phyloP scores from a whole-genome alignment of 2,329 filamentous ascomycete genomes.

The Fusarium oxysporum region DNA sequence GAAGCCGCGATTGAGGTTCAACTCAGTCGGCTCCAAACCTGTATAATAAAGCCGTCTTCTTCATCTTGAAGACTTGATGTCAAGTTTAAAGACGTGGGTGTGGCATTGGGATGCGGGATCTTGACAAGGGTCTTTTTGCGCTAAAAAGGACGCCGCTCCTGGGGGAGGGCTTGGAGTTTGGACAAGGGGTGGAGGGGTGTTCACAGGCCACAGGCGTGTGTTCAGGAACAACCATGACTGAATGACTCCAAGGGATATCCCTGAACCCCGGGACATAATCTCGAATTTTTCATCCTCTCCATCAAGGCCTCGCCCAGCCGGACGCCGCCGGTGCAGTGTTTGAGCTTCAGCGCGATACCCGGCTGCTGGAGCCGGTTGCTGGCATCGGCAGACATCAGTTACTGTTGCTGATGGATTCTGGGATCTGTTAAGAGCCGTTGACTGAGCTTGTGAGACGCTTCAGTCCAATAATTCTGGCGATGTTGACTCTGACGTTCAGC shows the following conservation, averaged over 20 bases:
- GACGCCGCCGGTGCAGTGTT: slow-evolving; percentile 43
- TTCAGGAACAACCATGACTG: slow-evolving; percentile 21
- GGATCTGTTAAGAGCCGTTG: slow-evolving; percentile 5
- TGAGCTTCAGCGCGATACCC: slow-evolving; percentile 39
- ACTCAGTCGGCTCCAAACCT: slow-evolving; percentile 8
- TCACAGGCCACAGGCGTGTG: slow-evolving; percentile 26
- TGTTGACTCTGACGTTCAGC: background rate
- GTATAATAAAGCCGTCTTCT: slow-evolving; percentile 31
- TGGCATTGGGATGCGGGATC: slow-evolving; percentile 47
- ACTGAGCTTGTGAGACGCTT: slow-evolving; percentile 11
- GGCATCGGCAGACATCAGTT: slow-evolving; percentile 30
- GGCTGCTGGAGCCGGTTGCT: slow-evolving; percentile 44
- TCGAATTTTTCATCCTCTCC: slow-evolving; percentile 42
- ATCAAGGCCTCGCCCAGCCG: slow-evolving; percentile 41
- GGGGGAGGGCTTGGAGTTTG: slow-evolving; percentile 37
- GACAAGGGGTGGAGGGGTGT: slow-evolving; percentile 40
- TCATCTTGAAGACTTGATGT: slow-evolving; percentile 41
- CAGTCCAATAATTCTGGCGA: slow-evolving; percentile 1
- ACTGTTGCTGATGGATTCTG: background rate
- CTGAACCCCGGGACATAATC: slow-evolving; percentile 43
- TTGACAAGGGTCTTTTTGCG: slow-evolving; percentile 45
- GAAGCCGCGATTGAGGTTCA: slow-evolving; percentile 4
- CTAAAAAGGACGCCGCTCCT: slow-evolving; percentile 45
- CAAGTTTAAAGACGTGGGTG: slow-evolving; percentile 46
- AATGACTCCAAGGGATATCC: slow-evolving; percentile 39